Evolutionary conservation across 306 rosid genomes (phyloP).

Genomic region (Pterocarpus macrocarpus): DNA sequence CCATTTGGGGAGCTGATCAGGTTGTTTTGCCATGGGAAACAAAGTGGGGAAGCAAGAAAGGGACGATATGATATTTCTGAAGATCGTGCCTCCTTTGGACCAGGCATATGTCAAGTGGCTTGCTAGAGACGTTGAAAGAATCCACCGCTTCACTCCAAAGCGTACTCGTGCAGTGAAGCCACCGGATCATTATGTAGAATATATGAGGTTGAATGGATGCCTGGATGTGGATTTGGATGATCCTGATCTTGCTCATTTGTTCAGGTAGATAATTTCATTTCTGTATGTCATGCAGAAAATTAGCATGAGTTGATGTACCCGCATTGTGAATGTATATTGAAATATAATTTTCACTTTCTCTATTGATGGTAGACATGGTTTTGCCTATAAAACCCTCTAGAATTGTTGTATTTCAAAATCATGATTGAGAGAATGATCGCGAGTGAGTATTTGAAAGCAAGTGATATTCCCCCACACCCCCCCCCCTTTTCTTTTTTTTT

Average conservation of each 20-base stretch:
- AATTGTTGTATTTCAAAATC: too few relatives aligned
- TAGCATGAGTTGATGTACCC: not conserved
- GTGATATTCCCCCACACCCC: too few relatives aligned
- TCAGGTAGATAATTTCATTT: constrained; percentile 54
- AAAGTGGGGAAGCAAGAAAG: constrained; percentile 61
- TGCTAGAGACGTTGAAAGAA: constrained; percentile 67
- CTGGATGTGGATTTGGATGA: constrained; percentile 73
- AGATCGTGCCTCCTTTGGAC: constrained; percentile 78
- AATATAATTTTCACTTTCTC: too few relatives aligned
- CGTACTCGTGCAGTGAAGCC: constrained; percentile 66
- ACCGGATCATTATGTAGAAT: constrained; percentile 74
- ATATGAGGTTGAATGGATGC: constrained; percentile 78
- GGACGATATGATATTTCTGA: constrained; percentile 58
- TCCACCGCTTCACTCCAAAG: constrained; percentile 65
- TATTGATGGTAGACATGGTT: too few relatives aligned
- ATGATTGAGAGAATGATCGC: too few relatives aligned
- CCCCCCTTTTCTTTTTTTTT: too few relatives aligned
- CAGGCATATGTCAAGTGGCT: constrained; percentile 65
- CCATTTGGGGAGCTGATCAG: constrained; percentile 25
- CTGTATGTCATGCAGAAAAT: not conserved
- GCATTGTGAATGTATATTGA: not conserved
- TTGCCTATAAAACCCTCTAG: too few relatives aligned
- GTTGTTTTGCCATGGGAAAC: constrained; percentile 71
- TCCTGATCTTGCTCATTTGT: constrained; percentile 71
- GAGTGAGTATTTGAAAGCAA: too few relatives aligned